These are phyloP conservation scores for Thelonectria discophora DNA, from an alignment of 2,329 filamentous ascomycete species.

Conservation along the genomic window DNA sequence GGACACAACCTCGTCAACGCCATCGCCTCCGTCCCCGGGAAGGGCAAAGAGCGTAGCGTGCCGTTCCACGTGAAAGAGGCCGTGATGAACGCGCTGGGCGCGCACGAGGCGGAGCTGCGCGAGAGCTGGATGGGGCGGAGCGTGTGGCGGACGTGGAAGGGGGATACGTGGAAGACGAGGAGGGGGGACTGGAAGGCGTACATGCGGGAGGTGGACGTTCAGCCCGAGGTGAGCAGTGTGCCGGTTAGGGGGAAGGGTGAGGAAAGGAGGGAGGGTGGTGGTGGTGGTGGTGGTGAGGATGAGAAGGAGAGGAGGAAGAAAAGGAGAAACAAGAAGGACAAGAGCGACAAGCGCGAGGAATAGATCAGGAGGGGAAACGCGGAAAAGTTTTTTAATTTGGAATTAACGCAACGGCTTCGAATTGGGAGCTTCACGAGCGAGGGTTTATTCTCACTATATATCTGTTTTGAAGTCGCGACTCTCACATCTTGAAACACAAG, in stretches of 20 bases:
- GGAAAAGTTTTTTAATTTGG: conserved; percentile 1
- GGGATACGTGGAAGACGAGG: conserved; percentile 64
- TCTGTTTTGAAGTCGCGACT: no score
- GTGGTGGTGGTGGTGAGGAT: conserved; percentile 12
- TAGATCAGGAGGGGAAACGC: conserved; percentile 10
- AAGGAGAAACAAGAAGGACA: conserved; percentile 23
- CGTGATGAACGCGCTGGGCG: conserved; percentile 58
- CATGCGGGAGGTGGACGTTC: conserved; percentile 58
- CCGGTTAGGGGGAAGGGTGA: conserved; percentile 27
- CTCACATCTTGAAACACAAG: no score
- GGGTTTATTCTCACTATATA: no score
- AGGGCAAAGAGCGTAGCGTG: conserved; percentile 57
- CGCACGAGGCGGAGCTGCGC: conserved; percentile 59
- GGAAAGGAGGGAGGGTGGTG: conserved; percentile 19
- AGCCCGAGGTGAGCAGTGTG: conserved; percentile 32
- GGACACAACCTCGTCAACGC: conserved; percentile 62
- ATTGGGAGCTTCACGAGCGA: no score
- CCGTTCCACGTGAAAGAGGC: conserved; percentile 68
- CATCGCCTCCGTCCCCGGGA: conserved; percentile 60
- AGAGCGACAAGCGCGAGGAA: conserved; percentile 20
- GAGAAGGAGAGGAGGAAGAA: conserved; percentile 28
- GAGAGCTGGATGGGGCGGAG: conserved; percentile 64
- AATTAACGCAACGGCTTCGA: neutral
- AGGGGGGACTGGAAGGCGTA: conserved; percentile 65
- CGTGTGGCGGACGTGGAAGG: conserved; percentile 67